Evolutionary conservation across 129 eudicot species (phyloP).

Genomic region (Pulicaria dysenterica): DNA sequence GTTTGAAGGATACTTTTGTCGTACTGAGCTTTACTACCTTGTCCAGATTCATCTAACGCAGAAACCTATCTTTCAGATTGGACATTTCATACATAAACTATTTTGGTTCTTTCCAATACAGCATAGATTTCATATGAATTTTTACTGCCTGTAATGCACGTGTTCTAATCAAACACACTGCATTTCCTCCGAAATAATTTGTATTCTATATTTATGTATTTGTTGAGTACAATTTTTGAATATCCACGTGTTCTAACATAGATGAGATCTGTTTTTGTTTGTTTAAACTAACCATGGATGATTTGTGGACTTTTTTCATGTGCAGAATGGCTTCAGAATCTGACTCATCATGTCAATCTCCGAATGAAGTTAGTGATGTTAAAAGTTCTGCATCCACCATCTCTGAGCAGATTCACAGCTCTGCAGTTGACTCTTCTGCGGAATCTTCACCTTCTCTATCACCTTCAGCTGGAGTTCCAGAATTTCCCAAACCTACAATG

Average conservation of each 20-base stretch:
- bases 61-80: slow-evolving; percentile 8
- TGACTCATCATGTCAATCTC: slow-evolving; percentile 38
- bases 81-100: slow-evolving; percentile 9
- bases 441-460: slow-evolving; percentile 48
- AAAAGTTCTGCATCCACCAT: slow-evolving; percentile 35
- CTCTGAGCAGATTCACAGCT: slow-evolving; percentile 32
- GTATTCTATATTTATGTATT: no score
- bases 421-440: slow-evolving; percentile 31
- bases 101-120: not conserved
- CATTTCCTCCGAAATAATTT: no score
- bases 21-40: not conserved
- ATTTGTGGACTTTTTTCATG: slow-evolving; percentile 21
- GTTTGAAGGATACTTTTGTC: not conserved
- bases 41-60: not conserved
- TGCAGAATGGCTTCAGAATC: slow-evolving; percentile 75
- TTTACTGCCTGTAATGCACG: not conserved
- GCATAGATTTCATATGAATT: slow-evolving; percentile 3
- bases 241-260: no score
- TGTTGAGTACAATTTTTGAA: no score
- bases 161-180: slow-evolving; percentile 5
- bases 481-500: slow-evolving; percentile 40
- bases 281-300: not conserved
- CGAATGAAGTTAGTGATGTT: slow-evolving; percentile 40
- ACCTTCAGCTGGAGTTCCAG: slow-evolving; percentile 50
- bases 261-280: slow-evolving; percentile 1